phyloP scores from a whole-genome alignment of 2,329 filamentous ascomycete species.

The Didymella sp. region DNA sequence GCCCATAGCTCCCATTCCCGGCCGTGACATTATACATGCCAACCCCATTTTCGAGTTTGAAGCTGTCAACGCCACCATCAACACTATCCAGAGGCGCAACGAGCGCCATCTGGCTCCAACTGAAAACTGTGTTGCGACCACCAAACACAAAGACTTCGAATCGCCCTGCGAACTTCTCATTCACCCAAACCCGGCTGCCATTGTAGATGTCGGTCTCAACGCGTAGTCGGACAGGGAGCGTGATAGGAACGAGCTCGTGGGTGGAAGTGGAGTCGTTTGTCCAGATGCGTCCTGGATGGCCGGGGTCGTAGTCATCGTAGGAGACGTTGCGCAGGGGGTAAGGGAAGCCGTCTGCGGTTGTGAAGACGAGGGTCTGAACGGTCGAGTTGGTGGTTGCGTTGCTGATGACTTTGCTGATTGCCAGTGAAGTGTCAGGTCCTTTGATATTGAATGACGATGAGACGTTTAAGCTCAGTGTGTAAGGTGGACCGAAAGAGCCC shows the following conservation, averaged over 20 bases:
- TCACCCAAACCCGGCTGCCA: constrained; percentile 59
- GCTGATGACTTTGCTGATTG: constrained; percentile 36
- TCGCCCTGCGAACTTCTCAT: constrained; percentile 56
- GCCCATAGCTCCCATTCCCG: constrained; percentile 17
- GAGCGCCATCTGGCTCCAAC: constrained; percentile 65
- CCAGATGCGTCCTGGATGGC: constrained; percentile 62
- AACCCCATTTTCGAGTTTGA: constrained; percentile 18
- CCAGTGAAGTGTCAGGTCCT: constrained; percentile 54
- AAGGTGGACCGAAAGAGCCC: constrained; percentile 57
- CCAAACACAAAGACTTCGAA: constrained; percentile 65
- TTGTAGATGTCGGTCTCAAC: constrained; percentile 56
- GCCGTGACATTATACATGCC: constrained; percentile 21
- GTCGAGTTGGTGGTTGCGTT: constrained; percentile 27
- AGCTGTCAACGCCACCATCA: constrained; percentile 37
- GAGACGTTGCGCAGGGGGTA: constrained; percentile 60
- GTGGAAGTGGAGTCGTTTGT: constrained; percentile 56
- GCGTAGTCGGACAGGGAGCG: constrained; percentile 45
- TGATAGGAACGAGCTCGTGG: constrained; percentile 52
- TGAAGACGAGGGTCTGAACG: constrained; percentile 50
- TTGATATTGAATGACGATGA: constrained; percentile 56
- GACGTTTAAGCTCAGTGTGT: constrained; percentile 51
- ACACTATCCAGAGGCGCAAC: constrained; percentile 57
- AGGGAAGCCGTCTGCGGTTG: constrained; percentile 45
- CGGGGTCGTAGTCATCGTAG: constrained; percentile 55
- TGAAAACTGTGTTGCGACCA: constrained; percentile 59